A percentile compares a stretch with the other conserved stretches of the same genome.
Evolutionary conservation across 139 green algal genomes (phyloP).

Genomic region (Chlorella sp.): DNA sequence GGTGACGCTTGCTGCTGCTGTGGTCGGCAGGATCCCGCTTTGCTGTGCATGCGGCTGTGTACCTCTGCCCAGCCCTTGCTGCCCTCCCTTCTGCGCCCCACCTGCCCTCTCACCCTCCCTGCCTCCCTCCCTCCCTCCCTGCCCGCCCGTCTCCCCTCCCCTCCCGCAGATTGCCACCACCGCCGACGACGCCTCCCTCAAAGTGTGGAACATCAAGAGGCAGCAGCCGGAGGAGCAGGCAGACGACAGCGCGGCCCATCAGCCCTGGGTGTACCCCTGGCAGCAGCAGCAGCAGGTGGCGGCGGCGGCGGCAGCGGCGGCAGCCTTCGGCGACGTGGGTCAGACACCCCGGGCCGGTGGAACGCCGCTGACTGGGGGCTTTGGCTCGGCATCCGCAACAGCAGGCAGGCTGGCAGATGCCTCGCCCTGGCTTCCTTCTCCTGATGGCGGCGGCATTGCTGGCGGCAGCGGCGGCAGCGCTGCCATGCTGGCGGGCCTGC

Average conservation of each 20-base stretch:
- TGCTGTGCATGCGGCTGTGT: too few relatives aligned
- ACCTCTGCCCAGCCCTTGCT: not conserved
- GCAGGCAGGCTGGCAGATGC: not conserved
- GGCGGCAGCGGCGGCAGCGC: not conserved
- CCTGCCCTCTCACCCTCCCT: not conserved
- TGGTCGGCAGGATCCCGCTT: too few relatives aligned
- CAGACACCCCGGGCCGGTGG: not conserved
- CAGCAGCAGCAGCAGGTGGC: slow-evolving; percentile 1
- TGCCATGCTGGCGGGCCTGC: slow-evolving; percentile 8
- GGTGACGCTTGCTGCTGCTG: too few relatives aligned
- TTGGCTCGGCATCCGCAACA: not conserved
- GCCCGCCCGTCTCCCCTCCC: not conserved
- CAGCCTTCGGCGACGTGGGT: not conserved
- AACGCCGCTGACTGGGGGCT: not conserved
- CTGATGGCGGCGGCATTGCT: not conserved
- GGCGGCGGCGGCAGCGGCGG: not conserved
- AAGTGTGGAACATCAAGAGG: slow-evolving; percentile 66
- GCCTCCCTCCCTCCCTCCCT: not conserved
- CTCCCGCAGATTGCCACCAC: slow-evolving; percentile 60
- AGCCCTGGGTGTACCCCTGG: slow-evolving; percentile 10
- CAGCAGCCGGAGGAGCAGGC: slow-evolving; percentile 31
- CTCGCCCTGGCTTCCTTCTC: not conserved
- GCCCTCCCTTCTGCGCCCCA: not conserved
- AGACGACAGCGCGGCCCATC: not conserved
- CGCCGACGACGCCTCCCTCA: slow-evolving; percentile 67